Percentiles rank a stretch among this genome's conserved stretches.
phyloP scores from a whole-genome alignment of 2,329 filamentous ascomycete species.

The Elsinoe perseae region DNA sequence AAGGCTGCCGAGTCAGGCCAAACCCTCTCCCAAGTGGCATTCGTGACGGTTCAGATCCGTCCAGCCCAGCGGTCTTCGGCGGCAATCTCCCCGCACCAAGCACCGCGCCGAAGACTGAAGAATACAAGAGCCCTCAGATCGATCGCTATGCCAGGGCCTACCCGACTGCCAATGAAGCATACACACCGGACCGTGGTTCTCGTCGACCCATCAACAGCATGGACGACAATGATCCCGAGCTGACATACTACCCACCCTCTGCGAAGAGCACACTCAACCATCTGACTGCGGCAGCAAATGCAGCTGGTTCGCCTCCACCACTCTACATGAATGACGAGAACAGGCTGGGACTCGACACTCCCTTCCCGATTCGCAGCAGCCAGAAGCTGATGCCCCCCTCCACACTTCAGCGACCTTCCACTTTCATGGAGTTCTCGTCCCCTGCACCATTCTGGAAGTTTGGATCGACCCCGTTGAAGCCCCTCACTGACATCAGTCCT shows the following conservation, averaged over 20 bases:
- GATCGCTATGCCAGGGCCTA: constrained; percentile 34
- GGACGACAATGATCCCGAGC: constrained; percentile 20
- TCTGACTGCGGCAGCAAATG: constrained; percentile 30
- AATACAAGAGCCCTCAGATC: constrained; percentile 37
- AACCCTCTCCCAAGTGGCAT: constrained; percentile 27
- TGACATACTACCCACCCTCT: constrained; percentile 21
- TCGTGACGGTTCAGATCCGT: constrained; percentile 22
- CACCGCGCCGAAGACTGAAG: constrained; percentile 19
- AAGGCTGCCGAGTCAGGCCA: constrained; percentile 33
- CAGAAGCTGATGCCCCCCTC: constrained; percentile 71
- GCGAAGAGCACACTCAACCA: constrained; percentile 24
- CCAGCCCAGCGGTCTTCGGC: constrained; percentile 38
- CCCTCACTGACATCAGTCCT: constrained; percentile 32
- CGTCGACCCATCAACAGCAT: constrained; percentile 31
- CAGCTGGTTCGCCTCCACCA: constrained; percentile 32
- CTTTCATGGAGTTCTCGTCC: constrained; percentile 78
- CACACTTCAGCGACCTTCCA: constrained; percentile 71
- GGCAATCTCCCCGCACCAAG: constrained; percentile 14
- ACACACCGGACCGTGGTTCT: constrained; percentile 48
- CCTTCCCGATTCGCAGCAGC: constrained; percentile 31
- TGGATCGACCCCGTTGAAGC: constrained; percentile 57
- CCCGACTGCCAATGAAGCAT: constrained; percentile 44
- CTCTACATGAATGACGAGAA: constrained; percentile 32
- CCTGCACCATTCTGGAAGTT: constrained; percentile 87
- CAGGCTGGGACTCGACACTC: constrained; percentile 30